Percentiles rank a stretch among this genome's conserved stretches.
Conservation (phyloP, 192 early-diverging fungal genomes). For the Dimargaris cristalligena region DNA sequence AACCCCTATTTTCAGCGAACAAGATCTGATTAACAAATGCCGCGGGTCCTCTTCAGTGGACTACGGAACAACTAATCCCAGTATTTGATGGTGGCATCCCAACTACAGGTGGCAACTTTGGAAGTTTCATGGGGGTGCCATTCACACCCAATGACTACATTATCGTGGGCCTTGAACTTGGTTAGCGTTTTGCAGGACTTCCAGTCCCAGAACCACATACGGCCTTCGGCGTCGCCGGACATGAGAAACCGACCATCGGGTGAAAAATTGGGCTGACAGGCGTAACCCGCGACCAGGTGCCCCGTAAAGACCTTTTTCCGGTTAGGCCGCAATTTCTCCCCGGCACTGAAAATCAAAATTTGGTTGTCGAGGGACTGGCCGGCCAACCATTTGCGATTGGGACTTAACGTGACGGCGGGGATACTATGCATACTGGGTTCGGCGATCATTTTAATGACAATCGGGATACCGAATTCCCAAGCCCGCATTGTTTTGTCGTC, state of each 20-base stretch:
- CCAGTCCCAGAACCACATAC: constrained; percentile 96
- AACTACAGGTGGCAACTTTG: constrained; percentile 80
- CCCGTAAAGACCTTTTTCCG: constrained; percentile 84
- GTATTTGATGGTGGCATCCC: constrained; percentile 91
- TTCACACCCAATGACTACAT: constrained; percentile 74
- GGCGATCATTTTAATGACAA: constrained; percentile 93
- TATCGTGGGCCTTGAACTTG: constrained; percentile 82
- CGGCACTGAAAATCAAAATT: constrained; percentile 74
- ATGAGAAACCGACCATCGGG: constrained; percentile 77
- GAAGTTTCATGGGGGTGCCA: constrained; percentile 95
- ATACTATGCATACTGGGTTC: constrained; percentile 95
- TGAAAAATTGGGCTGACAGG: constrained; percentile 85
- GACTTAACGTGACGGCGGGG: constrained; percentile 79
- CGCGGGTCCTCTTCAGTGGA: too few relatives aligned
- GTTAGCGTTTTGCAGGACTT: constrained; percentile 71
- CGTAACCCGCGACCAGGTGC: constrained; percentile 90
- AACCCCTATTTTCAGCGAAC: too few relatives aligned
- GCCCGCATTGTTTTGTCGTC: constrained; percentile 95
- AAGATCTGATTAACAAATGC: too few relatives aligned
- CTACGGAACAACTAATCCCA: constrained; percentile 48
- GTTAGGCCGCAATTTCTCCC: constrained; percentile 71
- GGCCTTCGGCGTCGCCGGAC: constrained; percentile 83
- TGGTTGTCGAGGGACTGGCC: constrained; percentile 95
- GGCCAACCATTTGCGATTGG: constrained; percentile 82
- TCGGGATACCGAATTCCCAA: constrained; percentile 98